phyloP scores from a whole-genome alignment of 768 basidiomycete species.

The Rhodocollybia butyracea region DNA sequence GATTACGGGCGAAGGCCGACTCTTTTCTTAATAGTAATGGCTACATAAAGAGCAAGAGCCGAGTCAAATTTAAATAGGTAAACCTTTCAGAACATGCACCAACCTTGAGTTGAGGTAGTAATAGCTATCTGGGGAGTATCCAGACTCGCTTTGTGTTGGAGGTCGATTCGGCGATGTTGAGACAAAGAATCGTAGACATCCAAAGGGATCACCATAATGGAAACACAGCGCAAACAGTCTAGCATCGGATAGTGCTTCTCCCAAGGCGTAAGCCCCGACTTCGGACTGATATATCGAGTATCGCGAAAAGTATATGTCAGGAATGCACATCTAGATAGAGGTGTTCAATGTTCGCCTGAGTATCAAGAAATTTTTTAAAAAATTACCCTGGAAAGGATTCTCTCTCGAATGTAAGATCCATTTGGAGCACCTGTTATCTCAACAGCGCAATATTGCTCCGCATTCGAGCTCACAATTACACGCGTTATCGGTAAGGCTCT shows the following conservation, averaged over 20 bases:
- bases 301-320: slow-evolving; percentile 32
- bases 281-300: slow-evolving; percentile 47
- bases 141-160: slow-evolving; percentile 18
- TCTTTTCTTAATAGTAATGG: too few relatives aligned
- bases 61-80: too few relatives aligned
- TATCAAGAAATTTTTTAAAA: too few relatives aligned
- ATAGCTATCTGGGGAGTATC: neutral
- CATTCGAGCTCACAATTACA: slow-evolving; percentile 47
- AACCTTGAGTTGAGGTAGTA: neutral
- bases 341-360: too few relatives aligned
- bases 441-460: slow-evolving; percentile 46
- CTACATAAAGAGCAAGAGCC: too few relatives aligned
- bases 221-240: slow-evolving; percentile 38
- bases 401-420: slow-evolving; percentile 42
- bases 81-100: too few relatives aligned
- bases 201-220: slow-evolving; percentile 42
- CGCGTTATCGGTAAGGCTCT: slow-evolving; percentile 28
- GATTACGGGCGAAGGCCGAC: too few relatives aligned
- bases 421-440: slow-evolving; percentile 44
- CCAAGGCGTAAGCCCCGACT: slow-evolving; percentile 41
- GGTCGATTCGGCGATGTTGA: slow-evolving; percentile 43
- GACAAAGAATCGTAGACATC: slow-evolving; percentile 49
- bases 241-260: slow-evolving; percentile 36
- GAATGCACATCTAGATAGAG: slow-evolving; percentile 43
- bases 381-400: slow-evolving; percentile 41